phyloP scores from a whole-genome alignment of 306 rosid genomes.

The Gastrolobium bilobum region DNA sequence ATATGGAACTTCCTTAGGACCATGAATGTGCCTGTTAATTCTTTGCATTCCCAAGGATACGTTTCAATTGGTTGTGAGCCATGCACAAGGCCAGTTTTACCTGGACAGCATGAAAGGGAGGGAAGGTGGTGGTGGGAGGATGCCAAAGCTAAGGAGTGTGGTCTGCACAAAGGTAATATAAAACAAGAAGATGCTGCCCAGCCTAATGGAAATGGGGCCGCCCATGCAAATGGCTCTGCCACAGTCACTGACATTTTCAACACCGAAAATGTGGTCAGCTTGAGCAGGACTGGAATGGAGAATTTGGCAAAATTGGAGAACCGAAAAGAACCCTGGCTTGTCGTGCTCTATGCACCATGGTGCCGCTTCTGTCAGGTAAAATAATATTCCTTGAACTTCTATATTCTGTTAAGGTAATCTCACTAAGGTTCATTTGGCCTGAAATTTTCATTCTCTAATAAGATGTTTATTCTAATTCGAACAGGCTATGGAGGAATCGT shows the following conservation, averaged over 20 bases:
- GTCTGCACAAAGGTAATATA: conserved; percentile 96
- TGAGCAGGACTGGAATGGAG: conserved; percentile 85
- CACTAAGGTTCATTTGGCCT: not conserved
- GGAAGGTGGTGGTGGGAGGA: conserved; percentile 99
- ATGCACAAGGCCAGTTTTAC: conserved; percentile 95
- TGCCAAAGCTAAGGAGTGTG: conserved; percentile 97
- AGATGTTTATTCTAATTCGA: conserved; percentile 22
- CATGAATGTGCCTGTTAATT: conserved; percentile 91
- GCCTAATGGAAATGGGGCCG: conserved; percentile 58
- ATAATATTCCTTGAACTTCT: not conserved
- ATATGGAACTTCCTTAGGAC: conserved; percentile 89
- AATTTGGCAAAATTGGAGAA: conserved; percentile 72
- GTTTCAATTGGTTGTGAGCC: conserved; percentile 98
- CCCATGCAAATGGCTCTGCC: conserved; percentile 56
- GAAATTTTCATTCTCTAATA: conserved; percentile 10
- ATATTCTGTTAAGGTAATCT: conserved; percentile 11
- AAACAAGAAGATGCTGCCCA: conserved; percentile 66
- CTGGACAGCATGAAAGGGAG: conserved; percentile 98
- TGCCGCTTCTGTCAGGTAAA: conserved; percentile 94
- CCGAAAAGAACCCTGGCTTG: conserved; percentile 89
- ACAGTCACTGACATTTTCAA: conserved; percentile 68
- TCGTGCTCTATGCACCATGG: conserved; percentile 99
- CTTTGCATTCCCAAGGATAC: conserved; percentile 86
- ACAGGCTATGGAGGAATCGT: conserved; percentile 92
- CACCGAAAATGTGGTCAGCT: conserved; percentile 69